Evolutionary conservation across 2,329 filamentous ascomycete genomes (phyloP), one percentile per base, ranked within the genome.

Genomic region (Aureobasidium leucospermi): DNA sequence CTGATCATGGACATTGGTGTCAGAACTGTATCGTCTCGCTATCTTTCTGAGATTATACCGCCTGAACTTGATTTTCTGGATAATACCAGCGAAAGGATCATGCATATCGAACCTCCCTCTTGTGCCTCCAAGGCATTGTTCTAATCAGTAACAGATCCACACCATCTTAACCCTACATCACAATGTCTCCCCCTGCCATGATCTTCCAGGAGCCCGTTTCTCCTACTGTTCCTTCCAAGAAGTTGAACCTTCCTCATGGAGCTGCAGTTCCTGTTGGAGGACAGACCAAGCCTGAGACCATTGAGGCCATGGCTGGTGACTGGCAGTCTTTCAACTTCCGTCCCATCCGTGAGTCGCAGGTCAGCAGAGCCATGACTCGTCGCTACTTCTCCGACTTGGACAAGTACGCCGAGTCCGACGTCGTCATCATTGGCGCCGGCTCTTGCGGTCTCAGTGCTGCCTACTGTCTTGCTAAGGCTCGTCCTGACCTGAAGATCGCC

Each of bases 61-160:
- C 87, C 80, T 80, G 78, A 90, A 93, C 89, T 93, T 93, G 89
- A 93, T 92, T 89, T 69, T 23, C 60, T 90, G 88, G 90, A 92
- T 93, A 93, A 94, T 94, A 90, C 90, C 88, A 91, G 91, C 91
- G 91, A 91, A 94, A 96, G 91, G 88, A 96, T 71, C 90, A 95
- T 96, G 90, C 89, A 83, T 83, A 82, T 78, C 78, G 76, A 65
- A 76, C 73, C 68, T 71, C 72, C 67, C 69, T 65, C 66, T 68
- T 69, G 67, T 52, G 64, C 62, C 59, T 66, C 64, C 64, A 69
- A 67, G 65, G 69, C 58, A 65, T 23, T 72, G 70, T 63, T 65
- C 72, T 71, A 63, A 67, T 11, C 66, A 51, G 45, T 38, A 60
- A 74, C 75, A 76, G 74, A 70, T 68, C 67, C 64, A 73, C 32